Evolutionary conservation across 345 rosid genomes (phyloP), one percentile per base, ranked within the genome.

Genomic region (Citrus trifoliata): DNA sequence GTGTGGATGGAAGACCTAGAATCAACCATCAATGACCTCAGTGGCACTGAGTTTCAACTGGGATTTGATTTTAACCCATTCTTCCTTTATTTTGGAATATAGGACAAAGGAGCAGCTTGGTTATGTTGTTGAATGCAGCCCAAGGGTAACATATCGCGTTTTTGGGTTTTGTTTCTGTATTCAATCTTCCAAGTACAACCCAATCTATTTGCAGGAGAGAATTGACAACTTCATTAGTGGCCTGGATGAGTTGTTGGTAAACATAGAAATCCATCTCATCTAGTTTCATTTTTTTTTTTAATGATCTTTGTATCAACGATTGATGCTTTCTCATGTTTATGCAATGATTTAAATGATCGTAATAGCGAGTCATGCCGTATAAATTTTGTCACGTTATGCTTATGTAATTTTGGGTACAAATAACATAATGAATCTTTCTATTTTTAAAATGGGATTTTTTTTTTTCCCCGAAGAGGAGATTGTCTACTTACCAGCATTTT

Each of bases 31-130:
- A 75, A 27, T 46, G 56, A 75, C 35, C 25, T 21, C 46, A 28
- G 51, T 19, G 32, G 37, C 14, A 21, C 25, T 56, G 6, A 8
- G n/a, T 16, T 53, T 48, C 35, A 35, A 8, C 24, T 10, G 38
- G 65, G 14, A 10, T 40, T 65, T 65, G 2, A 32, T 79, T 28
- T 72, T 76, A 42, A 73, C 38, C 6, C 10, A 71, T 28, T 83
- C n/a, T 68, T 74, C 51, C 46, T 63, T 77, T 73, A 42, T 28
- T 67, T 67, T 77, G 62, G 59, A 58, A 71, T 80, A 35, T 53
- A 96, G 99, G 92, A 96, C 99, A 62, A 90, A 94, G 87, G 99
- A 94, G 88, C 98, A 96, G 89, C 97, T 96, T 71, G 99, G 99
- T 79, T 96, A 96, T 86, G 92, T 88, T 79, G 99, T 96, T 62